phyloP scores from a whole-genome alignment of 345 rosid genomes.

The Cardamine occulta region DNA sequence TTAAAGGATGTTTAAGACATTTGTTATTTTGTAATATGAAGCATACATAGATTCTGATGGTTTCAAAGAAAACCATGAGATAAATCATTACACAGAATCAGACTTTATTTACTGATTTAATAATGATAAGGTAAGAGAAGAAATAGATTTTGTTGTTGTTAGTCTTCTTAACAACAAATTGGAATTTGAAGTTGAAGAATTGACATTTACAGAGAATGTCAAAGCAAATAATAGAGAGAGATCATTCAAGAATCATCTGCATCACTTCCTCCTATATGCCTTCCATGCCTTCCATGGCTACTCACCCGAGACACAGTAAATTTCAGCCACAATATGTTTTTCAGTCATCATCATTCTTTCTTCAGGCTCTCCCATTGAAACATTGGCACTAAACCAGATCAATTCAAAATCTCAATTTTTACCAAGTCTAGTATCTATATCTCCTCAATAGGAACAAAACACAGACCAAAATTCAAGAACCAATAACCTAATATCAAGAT shows the following conservation, averaged over 20 bases:
- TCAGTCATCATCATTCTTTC: constrained; percentile 91
- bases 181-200: constrained; percentile 24
- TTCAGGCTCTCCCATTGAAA: constrained; percentile 69
- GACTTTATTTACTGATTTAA: constrained; percentile 30
- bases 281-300: constrained; percentile 72
- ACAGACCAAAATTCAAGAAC: too few relatives aligned
- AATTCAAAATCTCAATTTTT: too few relatives aligned
- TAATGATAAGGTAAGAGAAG: neutral
- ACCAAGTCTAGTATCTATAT: too few relatives aligned
- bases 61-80: constrained; percentile 12
- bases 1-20: neutral
- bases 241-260: constrained; percentile 78
- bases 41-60: neutral
- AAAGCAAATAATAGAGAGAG: constrained; percentile 18
- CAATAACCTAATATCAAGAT: too few relatives aligned
- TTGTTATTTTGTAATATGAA: constrained; percentile 15
- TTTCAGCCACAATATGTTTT: constrained; percentile 84
- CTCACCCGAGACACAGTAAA: constrained; percentile 87
- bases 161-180: constrained; percentile 10
- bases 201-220: constrained; percentile 27
- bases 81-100: constrained; percentile 23
- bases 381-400: constrained; percentile 63
- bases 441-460: too few relatives aligned
- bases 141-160: neutral
- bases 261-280: constrained; percentile 87